phyloP scores from a whole-genome alignment of 1,284 basidiomycete species.

The Ustilago trichophora region DNA sequence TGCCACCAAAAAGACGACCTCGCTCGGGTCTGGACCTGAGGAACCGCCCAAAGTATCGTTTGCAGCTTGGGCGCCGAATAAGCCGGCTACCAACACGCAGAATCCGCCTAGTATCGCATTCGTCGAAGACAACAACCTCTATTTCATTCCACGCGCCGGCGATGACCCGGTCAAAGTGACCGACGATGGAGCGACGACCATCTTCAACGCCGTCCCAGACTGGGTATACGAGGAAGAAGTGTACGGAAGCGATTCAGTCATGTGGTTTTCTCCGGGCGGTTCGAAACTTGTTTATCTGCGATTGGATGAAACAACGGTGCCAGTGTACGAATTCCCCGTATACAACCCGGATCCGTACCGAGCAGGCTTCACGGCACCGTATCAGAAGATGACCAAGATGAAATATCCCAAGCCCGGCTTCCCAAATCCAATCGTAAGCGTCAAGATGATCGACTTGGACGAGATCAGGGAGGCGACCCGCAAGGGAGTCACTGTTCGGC shows the following conservation, averaged over 20 bases:
- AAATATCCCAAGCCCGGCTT: constrained; percentile 78
- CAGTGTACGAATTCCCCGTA: constrained; percentile 84
- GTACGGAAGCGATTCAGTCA: constrained; percentile 76
- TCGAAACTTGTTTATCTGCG: constrained; percentile 82
- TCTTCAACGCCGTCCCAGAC: constrained; percentile 93
- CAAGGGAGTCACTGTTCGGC: constrained; percentile 7
- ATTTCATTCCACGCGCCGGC: constrained; percentile 23
- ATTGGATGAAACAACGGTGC: constrained; percentile 87
- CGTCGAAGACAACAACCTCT: constrained; percentile 57
- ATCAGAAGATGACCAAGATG: constrained; percentile 50
- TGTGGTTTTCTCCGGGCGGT: constrained; percentile 92
- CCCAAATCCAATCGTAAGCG: constrained; percentile 83
- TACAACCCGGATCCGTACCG: constrained; percentile 73
- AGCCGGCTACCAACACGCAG: background rate
- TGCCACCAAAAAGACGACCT: constrained; percentile 74
- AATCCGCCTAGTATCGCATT: constrained; percentile 39
- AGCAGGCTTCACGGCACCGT: constrained; percentile 51
- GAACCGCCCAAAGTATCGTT: constrained; percentile 36
- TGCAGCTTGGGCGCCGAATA: constrained; percentile 41
- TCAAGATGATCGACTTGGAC: constrained; percentile 72
- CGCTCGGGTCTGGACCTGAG: constrained; percentile 63
- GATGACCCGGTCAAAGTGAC: constrained; percentile 78
- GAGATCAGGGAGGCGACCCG: constrained; percentile 26
- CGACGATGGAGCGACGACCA: constrained; percentile 78
- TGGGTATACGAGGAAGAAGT: constrained; percentile 73